Percentiles rank a stretch among this genome's conserved stretches.
These are phyloP conservation scores for Juncus inflexus DNA, from an alignment of 176 grass and related monocot genomes.

Conservation along the genomic window DNA sequence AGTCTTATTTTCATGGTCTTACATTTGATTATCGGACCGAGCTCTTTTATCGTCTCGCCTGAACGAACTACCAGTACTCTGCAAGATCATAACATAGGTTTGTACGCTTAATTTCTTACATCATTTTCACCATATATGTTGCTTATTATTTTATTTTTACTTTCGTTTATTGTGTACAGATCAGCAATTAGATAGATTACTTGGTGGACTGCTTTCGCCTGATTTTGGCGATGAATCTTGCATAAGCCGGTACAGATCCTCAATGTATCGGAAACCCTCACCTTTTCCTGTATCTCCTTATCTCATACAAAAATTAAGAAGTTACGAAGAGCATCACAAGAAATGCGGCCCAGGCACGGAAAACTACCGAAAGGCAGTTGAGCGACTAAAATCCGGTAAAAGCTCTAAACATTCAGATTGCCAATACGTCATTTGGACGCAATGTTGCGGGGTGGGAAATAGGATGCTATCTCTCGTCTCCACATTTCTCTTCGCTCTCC, in stretches of 20 bases:
- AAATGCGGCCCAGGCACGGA: constrained; percentile 49
- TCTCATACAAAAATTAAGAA: constrained; percentile 40
- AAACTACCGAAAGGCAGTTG: constrained; percentile 32
- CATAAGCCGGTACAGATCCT: constrained; percentile 48
- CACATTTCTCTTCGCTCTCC: constrained; percentile 63
- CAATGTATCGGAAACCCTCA: constrained; percentile 38
- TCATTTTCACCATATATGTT: neutral
- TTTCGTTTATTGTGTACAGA: constrained; percentile 4
- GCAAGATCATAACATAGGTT: no score
- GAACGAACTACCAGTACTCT: no score
- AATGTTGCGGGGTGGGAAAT: constrained; percentile 55
- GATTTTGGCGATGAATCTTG: constrained; percentile 36
- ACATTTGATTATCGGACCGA: no score
- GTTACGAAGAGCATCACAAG: constrained; percentile 43
- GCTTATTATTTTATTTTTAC: neutral
- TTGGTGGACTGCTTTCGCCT: constrained; percentile 41
- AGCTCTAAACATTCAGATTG: constrained; percentile 31
- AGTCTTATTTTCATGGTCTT: no score
- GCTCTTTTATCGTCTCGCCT: no score
- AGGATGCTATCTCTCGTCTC: constrained; percentile 47
- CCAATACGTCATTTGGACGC: constrained; percentile 51
- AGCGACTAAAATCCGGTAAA: constrained; percentile 34
- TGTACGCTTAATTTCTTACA: neutral
- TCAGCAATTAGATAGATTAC: constrained; percentile 32
- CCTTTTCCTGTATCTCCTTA: constrained; percentile 26